Base-by-base conservation (phyloP, 2,329 filamentous ascomycete species). In the Ramularia collo-cygni region DNA sequence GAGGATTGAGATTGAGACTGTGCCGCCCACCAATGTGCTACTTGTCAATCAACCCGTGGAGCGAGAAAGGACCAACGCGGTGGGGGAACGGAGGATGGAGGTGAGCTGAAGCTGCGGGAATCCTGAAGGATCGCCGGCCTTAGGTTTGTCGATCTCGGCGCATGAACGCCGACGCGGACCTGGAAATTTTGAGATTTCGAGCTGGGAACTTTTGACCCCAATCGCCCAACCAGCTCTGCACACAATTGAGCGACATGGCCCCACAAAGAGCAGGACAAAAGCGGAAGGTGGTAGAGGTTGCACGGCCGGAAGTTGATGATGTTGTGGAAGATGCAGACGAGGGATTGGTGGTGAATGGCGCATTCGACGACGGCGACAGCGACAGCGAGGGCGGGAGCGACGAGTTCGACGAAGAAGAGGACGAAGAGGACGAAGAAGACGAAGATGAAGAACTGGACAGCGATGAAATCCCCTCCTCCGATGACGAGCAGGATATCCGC, bases 241-340 rank as follows among this genome's bases (percentile, higher is more conserved):
- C 17, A 24, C 6, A 13, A 13, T 12, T 17, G 32, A n/a, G n/a
- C n/a, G n/a, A n/a, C n/a, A n/a, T 56, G 48, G 51, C 51, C 32
- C 40, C 50, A 35, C 56, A 58, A 43, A 52, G 52, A 51, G 58
- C 58, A 36, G 58, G 58, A 47, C 61, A 66, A 51, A 70, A 70
- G 58, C 60, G 67, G 26, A 69, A 70, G 53, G 65, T 60, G 6
- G 61, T 63, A 18, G 61, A 53, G 57, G 61, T 51, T 42, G 58
- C 53, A 47, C 58, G 38, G 44, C 55, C 36, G 3, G 46, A 50
- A 32, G 40, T 44, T 9, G 49, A 52, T 26, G 46, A 48, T 10
- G 56, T 50, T 50, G 55, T 46, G 21, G 21, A 24, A 31, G 53
- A 56, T 10, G 61, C 61, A 24, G 58, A 64, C 31, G 65, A 63